Conservation (phyloP, 164 flowering plant species). For the Chimonanthus salicifolius region DNA sequence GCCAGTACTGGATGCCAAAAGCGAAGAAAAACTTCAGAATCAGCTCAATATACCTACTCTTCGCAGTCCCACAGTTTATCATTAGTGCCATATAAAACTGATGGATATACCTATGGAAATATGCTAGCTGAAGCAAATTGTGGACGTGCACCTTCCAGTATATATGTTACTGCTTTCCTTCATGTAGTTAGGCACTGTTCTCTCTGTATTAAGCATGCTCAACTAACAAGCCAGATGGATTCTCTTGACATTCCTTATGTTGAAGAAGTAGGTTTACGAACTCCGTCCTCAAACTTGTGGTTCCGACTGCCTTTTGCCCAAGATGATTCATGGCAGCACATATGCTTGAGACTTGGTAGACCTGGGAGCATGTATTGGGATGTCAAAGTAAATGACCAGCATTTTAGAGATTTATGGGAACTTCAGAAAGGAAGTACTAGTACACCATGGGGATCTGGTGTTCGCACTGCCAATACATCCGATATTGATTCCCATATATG, state of each 20-base stretch:
- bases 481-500: slow-evolving; percentile 91
- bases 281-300: slow-evolving; percentile 83
- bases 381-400: slow-evolving; percentile 90
- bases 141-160: slow-evolving; percentile 74
- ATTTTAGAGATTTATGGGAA: slow-evolving; percentile 93
- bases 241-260: slow-evolving; percentile 83
- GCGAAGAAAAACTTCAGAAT: slow-evolving; percentile 50
- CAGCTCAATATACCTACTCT: slow-evolving; percentile 14
- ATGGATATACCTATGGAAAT: slow-evolving; percentile 55
- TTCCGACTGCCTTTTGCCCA: slow-evolving; percentile 75
- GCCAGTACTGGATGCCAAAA: slow-evolving; percentile 27
- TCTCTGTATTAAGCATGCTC: slow-evolving; percentile 89
- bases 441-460: slow-evolving; percentile 88
- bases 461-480: slow-evolving; percentile 89
- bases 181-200: slow-evolving; percentile 94
- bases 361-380: slow-evolving; percentile 98
- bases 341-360: slow-evolving; percentile 88
- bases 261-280: slow-evolving; percentile 81
- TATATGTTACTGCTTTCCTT: slow-evolving; percentile 77
- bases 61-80: slow-evolving; percentile 27
- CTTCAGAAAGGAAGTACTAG: slow-evolving; percentile 72
- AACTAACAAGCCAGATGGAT: slow-evolving; percentile 94
- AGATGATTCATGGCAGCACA: slow-evolving; percentile 76
- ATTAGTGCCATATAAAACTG: slow-evolving; percentile 34
- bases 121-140: slow-evolving; percentile 87